Base-by-base conservation (phyloP, 208 protist genomes). In the Wallacemonas rigidus region DNA sequence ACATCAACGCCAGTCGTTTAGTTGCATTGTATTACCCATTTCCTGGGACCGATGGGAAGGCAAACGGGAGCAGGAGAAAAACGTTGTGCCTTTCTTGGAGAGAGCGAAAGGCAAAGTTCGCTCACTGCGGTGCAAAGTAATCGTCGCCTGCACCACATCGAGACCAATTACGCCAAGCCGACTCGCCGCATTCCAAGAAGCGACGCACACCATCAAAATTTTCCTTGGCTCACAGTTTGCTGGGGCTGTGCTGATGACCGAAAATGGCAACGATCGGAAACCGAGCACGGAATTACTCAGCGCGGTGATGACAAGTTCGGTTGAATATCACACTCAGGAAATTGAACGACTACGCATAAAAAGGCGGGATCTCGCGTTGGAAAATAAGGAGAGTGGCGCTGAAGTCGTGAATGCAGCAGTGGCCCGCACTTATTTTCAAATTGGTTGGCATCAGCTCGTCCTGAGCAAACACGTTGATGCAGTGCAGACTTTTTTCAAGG, bases 371-470 rank as follows among this genome's bases (percentile, higher is more conserved):
- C 67, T 36, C 14, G 45, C 17, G 39, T 69, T 43, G 14, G 36
- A 3, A 51, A 58, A 40, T 50, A 64, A 45, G 61, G 71, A 51
- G 38, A 50, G 1, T 55, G 58, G 43, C n/a, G 44, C 15, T 12
- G 53, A 63, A 48, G 57, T 71, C 77, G n/a, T 69, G 17, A 68
- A 56, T 51, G 14, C 57, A 74, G 68, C 54, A 43, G 17, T 82
- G 14, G 72, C 74, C 3, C 73, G 83, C 12, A 69, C 69, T 2
- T 73, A 74, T 69, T 93, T 90, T 65, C 81, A 90, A 61, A 67
- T 80, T n/a, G 88, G 74, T 4, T 90, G 88, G 85, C 85, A 93
- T 60, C 83, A 71, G 48, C 75, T 93, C 45, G 75, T 87, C 57
- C 40, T 89, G 62, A 72, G 76, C 39, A 75, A 93, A 60, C 69